Conservation (phyloP, 306 rosid genomes). For the Cicer bijugum region DNA sequence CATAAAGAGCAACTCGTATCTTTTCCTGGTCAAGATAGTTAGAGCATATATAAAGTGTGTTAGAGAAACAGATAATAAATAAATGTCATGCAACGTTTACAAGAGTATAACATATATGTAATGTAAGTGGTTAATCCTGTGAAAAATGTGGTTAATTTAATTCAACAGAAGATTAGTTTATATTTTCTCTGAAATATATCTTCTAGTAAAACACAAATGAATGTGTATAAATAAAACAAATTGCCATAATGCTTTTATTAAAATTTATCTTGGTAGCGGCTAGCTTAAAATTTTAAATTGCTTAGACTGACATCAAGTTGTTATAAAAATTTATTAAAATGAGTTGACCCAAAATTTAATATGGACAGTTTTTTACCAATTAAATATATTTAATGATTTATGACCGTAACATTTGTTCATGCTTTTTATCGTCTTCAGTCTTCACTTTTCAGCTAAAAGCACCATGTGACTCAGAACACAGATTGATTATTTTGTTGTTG, state of each 20-base stretch:
- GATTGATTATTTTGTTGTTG: no score
- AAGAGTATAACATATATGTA: neutral
- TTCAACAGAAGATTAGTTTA: no score
- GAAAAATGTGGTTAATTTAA: no score
- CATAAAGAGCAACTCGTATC: slow-evolving; percentile 70
- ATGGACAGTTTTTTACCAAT: neutral
- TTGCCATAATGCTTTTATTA: neutral
- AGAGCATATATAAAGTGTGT: slow-evolving; percentile 37
- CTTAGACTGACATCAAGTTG: neutral
- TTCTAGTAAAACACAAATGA: neutral
- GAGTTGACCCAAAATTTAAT: neutral
- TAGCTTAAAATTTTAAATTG: neutral
- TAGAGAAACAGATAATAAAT: slow-evolving; percentile 25
- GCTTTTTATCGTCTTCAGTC: neutral
- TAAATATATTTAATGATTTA: neutral
- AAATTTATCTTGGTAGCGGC: neutral
- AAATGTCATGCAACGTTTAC: slow-evolving; percentile 37
- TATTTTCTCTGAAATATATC: neutral
- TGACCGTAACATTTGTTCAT: neutral
- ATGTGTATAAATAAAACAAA: neutral
- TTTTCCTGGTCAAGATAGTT: slow-evolving; percentile 65
- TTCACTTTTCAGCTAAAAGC: neutral
- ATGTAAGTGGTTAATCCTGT: no score
- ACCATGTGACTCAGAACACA: neutral
- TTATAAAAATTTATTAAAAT: neutral